A percentile compares a stretch with the other conserved stretches of the same genome.
Evolutionary conservation across 352 stramenopile genomes (phyloP).

Genomic region (Pythium phragmitis): DNA sequence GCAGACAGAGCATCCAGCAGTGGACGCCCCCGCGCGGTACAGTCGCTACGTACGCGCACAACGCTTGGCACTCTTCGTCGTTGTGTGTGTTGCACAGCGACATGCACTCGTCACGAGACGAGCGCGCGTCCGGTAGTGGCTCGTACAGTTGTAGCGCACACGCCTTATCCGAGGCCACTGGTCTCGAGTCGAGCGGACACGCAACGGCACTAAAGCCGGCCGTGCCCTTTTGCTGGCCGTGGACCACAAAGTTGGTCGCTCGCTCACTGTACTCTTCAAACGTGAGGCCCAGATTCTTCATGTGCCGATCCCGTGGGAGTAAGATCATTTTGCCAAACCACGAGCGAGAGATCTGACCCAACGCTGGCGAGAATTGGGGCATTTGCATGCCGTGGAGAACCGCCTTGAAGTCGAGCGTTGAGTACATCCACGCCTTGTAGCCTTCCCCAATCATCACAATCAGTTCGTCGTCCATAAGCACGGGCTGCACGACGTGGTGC

Average conservation of each 20-base stretch:
- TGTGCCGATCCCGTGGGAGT: conserved; percentile 16
- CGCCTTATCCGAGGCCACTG: conserved; percentile 25
- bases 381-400: conserved; percentile 35
- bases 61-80: conserved; percentile 19
- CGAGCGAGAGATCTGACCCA: conserved; percentile 13
- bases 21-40: conserved; percentile 23
- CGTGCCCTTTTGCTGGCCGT: conserved; percentile 2
- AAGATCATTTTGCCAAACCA: conserved; percentile 32
- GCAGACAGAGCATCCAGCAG: conserved; percentile 31
- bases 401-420: conserved; percentile 21
- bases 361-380: conserved; percentile 17
- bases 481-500: conserved; percentile 24
- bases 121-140: conserved; percentile 9
- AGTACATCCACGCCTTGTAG: conserved; percentile 24
- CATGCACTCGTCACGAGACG: conserved; percentile 26
- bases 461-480: conserved; percentile 27
- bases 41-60: conserved; percentile 23
- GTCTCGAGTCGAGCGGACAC: conserved; percentile 20
- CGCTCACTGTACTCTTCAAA: conserved; percentile 28
- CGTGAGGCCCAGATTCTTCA: conserved; percentile 23
- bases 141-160: conserved; percentile 25
- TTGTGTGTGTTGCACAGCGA: conserved; percentile 26
- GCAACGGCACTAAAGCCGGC: conserved; percentile 21
- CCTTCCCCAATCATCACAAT: conserved; percentile 35
- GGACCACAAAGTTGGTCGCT: conserved; percentile 20